Conservation (phyloP, 2,329 filamentous ascomycete genomes). For the Colletotrichum nymphaeae region DNA sequence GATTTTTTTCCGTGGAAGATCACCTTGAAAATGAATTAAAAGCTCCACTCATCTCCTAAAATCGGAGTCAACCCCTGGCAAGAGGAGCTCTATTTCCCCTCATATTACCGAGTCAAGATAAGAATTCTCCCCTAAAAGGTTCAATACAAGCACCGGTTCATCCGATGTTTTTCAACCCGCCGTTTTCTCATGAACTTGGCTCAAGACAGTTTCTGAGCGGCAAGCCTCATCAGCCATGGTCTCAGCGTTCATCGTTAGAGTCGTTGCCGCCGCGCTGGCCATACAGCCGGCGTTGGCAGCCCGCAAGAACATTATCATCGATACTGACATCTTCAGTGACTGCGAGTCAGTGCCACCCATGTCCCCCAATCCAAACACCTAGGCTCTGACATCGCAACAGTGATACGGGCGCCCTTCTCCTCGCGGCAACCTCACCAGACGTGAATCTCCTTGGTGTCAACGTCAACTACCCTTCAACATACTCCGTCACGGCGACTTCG, state of each 20-base stretch:
- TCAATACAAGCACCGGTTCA: neutral
- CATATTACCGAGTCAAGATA: neutral
- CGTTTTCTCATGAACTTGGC: neutral
- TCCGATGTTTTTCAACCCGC: neutral
- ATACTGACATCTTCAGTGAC: conserved; percentile 60
- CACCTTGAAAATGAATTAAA: neutral
- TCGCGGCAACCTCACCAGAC: conserved; percentile 50
- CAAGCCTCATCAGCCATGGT: neutral
- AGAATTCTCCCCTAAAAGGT: neutral
- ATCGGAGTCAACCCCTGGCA: neutral
- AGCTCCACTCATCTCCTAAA: neutral
- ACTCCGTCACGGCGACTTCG: conserved; percentile 53
- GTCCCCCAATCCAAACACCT: neutral
- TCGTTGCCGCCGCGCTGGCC: neutral
- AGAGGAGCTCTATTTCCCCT: neutral
- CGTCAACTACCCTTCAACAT: conserved; percentile 54
- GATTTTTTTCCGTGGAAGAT: neutral
- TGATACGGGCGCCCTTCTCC: conserved; percentile 54
- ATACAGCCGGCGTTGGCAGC: neutral
- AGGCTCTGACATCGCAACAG: conserved; percentile 38
- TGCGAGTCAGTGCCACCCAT: conserved; percentile 51
- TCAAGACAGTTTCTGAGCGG: neutral
- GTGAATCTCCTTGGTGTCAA: conserved; percentile 54
- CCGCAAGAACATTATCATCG: conserved; percentile 54
- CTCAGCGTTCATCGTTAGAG: neutral